A percentile compares a stretch with the other conserved stretches of the same genome.
These are phyloP conservation scores for Hortaea sp. DNA, from an alignment of 2,329 filamentous ascomycete genomes.

Conservation along the genomic window DNA sequence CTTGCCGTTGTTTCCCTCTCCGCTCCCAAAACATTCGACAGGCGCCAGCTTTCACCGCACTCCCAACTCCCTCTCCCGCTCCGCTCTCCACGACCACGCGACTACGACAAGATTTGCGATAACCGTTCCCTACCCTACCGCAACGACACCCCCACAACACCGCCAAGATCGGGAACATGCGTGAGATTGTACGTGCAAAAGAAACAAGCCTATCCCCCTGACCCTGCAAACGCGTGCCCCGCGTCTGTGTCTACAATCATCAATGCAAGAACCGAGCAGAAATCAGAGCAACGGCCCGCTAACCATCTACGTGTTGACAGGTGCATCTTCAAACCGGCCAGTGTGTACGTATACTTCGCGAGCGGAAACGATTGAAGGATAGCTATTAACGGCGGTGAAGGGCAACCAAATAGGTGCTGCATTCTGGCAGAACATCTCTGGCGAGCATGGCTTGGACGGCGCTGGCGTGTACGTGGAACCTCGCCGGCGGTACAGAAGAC, in stretches of 20 bases:
- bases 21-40: conserved; percentile 2
- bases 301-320: conserved; percentile 51
- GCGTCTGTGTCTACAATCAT: conserved; percentile 29
- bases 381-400: conserved; percentile 38
- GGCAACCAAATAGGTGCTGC: conserved; percentile 99
- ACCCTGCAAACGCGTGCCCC: conserved; percentile 30
- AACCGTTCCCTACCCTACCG: conserved; percentile 6
- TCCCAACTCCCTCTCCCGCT: conserved; percentile 2
- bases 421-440: conserved; percentile 67
- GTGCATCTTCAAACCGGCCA: conserved; percentile 99
- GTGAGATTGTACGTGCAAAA: conserved; percentile 55
- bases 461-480: conserved; percentile 70
- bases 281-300: conserved; percentile 33
- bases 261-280: too few species aligned
- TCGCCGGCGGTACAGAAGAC: not conserved
- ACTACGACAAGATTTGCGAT: conserved; percentile 3
- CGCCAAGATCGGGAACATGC: conserved; percentile 42
- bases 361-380: conserved; percentile 8
- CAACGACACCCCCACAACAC: not conserved
- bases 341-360: conserved; percentile 63
- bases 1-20: conserved; percentile 1
- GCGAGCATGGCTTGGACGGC: conserved; percentile 88
- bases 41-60: conserved; percentile 6
- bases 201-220: conserved; percentile 19
- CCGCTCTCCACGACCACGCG: not conserved